Conservation (phyloP, 208 protist species). For the Wallacemonas sp. region DNA sequence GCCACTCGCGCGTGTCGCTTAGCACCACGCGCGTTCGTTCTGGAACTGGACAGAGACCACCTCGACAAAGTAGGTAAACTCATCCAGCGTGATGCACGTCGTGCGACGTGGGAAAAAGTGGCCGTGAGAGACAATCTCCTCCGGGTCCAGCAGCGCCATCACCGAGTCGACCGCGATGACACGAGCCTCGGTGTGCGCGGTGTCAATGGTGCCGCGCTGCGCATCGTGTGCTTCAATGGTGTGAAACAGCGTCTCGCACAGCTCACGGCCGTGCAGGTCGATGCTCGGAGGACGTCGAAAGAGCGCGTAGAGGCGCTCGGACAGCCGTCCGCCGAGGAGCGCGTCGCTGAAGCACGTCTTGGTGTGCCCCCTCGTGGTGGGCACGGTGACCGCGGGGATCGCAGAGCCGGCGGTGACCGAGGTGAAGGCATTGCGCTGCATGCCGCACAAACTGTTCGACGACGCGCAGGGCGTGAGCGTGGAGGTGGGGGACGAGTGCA, state of each 20-base stretch:
- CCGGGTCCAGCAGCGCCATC: constrained; percentile 25
- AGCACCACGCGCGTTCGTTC: not conserved
- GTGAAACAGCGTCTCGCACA: constrained; percentile 12
- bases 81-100: constrained; percentile 20
- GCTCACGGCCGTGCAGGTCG: constrained; percentile 13
- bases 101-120: constrained; percentile 27
- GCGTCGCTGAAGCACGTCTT: not conserved
- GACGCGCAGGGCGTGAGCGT: not conserved
- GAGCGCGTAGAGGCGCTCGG: constrained; percentile 23
- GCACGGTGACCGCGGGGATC: not conserved
- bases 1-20: too few relatives aligned
- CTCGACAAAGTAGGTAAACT: constrained; percentile 38
- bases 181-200: not conserved
- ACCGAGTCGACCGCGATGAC: not conserved
- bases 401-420: not conserved
- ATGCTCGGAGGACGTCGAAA: constrained; percentile 32
- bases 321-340: constrained; percentile 11
- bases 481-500: not conserved
- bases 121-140: constrained; percentile 34
- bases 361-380: not conserved
- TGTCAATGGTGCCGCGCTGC: not conserved
- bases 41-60: constrained; percentile 28
- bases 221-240: not conserved
- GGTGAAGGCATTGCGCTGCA: not conserved
- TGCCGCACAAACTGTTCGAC: not conserved